Evolutionary conservation across 2,329 filamentous ascomycete genomes (phyloP).

Genomic region (Arthrobotrys entomopaga): DNA sequence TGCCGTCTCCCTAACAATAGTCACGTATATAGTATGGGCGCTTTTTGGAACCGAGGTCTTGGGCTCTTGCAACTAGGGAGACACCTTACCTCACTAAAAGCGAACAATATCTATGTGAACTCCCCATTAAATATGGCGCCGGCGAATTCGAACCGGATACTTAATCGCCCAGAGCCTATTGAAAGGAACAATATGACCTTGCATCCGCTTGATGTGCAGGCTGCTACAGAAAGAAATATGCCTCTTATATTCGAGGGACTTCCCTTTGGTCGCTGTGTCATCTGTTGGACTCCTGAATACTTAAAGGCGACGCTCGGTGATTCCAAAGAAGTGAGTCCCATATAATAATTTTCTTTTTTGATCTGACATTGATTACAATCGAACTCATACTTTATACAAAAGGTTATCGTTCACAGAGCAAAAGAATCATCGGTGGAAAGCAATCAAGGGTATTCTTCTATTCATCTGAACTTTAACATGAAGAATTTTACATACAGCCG

Average conservation of each 20-base stretch:
- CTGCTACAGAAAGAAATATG: constrained; percentile 24
- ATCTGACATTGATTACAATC: no score
- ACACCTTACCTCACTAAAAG: no score
- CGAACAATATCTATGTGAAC: no score
- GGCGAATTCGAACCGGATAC: no score
- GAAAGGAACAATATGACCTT: no score
- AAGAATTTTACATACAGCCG: constrained; percentile 85
- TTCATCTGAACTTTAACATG: constrained; percentile 78
- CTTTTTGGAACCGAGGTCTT: constrained; percentile 78
- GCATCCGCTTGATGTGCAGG: neutral
- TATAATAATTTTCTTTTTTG: no score
- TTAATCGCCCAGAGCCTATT: no score
- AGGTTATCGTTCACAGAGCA: constrained; percentile 80
- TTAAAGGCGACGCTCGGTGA: constrained; percentile 71
- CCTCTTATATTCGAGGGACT: constrained; percentile 74
- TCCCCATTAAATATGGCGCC: no score
- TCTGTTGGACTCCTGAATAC: constrained; percentile 75
- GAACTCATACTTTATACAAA: neutral
- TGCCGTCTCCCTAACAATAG: constrained; percentile 59
- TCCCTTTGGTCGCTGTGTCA: constrained; percentile 74
- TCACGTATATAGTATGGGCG: constrained; percentile 90
- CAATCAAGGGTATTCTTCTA: constrained; percentile 61
- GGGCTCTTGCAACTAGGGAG: constrained; percentile 6
- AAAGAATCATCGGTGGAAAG: neutral
- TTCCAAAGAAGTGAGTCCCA: constrained; percentile 68